Percentiles rank a stretch among this genome's conserved stretches.
These are phyloP conservation scores for Cladosporium phlei DNA, from an alignment of 2,329 filamentous ascomycete genomes.

Conservation along the genomic window DNA sequence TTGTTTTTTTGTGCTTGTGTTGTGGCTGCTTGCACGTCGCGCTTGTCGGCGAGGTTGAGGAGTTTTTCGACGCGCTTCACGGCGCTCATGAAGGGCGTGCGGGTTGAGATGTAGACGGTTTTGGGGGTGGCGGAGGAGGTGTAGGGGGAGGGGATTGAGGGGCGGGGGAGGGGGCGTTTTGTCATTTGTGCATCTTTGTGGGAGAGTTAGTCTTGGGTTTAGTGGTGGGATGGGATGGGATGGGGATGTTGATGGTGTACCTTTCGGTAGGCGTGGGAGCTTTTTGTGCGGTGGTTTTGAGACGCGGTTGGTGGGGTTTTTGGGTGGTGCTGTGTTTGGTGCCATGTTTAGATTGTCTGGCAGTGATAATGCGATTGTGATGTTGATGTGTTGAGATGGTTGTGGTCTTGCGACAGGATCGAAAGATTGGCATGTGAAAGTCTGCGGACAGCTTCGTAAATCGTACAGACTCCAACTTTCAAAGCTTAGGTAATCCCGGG, in stretches of 20 bases:
- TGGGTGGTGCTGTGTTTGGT: not conserved
- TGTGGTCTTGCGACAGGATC: not conserved
- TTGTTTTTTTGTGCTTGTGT: constrained; percentile 25
- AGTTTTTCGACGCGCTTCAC: constrained; percentile 62
- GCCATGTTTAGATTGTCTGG: not conserved
- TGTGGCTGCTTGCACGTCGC: constrained; percentile 40
- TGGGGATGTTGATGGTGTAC: too few species aligned
- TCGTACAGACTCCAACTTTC: not conserved
- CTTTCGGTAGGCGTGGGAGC: constrained; percentile 21
- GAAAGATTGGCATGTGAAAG: constrained; percentile 13
- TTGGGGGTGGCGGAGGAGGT: constrained; percentile 47
- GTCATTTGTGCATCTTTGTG: constrained; percentile 44
- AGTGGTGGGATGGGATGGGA: too few species aligned
- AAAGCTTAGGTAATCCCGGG: constrained; percentile 5
- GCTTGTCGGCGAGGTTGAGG: constrained; percentile 53
- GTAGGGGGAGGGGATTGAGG: constrained; percentile 52
- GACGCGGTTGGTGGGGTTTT: not conserved
- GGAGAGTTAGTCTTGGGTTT: not conserved
- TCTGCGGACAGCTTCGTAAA: too few species aligned
- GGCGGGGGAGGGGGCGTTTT: constrained; percentile 56
- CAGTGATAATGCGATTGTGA: too few species aligned
- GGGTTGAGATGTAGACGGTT: constrained; percentile 61
- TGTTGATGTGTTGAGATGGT: not conserved
- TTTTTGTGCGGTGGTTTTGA: constrained; percentile 14
- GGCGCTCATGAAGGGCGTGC: constrained; percentile 63